Evolutionary conservation across 352 stramenopile genomes (phyloP).

Genomic region (Phytopythium cucurbitacearum): DNA sequence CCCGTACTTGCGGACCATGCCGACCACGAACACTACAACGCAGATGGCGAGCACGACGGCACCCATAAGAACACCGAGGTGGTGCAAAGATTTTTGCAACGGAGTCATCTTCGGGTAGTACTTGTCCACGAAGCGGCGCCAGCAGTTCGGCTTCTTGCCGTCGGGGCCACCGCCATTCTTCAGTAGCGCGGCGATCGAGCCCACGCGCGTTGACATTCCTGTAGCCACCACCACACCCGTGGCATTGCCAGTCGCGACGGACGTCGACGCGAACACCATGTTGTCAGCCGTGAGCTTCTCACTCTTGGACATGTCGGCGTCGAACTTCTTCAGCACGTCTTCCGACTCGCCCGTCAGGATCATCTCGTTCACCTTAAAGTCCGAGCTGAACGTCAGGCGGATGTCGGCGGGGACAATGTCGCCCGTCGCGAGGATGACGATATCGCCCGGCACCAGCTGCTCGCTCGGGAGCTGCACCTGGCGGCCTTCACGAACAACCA

Average conservation of each 20-base stretch:
- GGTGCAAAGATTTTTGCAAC: constrained; percentile 91
- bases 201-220: constrained; percentile 59
- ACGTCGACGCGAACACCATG: constrained; percentile 92
- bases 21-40: constrained; percentile 91
- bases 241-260: constrained; percentile 59
- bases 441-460: constrained; percentile 62
- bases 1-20: constrained; percentile 59
- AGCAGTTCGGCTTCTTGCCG: constrained; percentile 45
- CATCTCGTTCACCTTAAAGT: constrained; percentile 92
- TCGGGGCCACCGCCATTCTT: constrained; percentile 24
- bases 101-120: constrained; percentile 83
- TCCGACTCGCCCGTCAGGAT: constrained; percentile 92
- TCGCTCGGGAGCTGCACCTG: constrained; percentile 53
- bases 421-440: constrained; percentile 86
- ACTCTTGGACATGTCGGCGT: constrained; percentile 34
- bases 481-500: constrained; percentile 45
- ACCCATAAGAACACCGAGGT: constrained; percentile 90
- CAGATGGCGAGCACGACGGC: constrained; percentile 87
- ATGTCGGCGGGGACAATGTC: constrained; percentile 93
- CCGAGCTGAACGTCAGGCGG: constrained; percentile 78
- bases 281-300: constrained; percentile 73
- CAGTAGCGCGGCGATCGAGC: constrained; percentile 53
- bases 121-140: constrained; percentile 52
- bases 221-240: constrained; percentile 58
- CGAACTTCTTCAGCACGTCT: constrained; percentile 68